Base-by-base conservation (phyloP, 331 rosid species). In the Malus hybrid region DNA sequence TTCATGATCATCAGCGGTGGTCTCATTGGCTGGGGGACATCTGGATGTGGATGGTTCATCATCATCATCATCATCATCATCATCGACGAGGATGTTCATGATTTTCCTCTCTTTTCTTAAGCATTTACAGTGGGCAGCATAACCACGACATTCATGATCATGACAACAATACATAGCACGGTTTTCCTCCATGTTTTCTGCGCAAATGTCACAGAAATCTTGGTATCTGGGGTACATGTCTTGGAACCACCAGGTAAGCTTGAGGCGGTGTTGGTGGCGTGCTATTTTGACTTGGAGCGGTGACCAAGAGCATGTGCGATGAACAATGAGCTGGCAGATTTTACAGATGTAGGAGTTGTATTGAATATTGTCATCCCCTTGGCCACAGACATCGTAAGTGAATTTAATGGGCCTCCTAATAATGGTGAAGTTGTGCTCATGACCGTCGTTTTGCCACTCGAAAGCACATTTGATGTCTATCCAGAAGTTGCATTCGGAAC, bases 271-370 rank as follows among this genome's bases (percentile, higher is more conserved):
- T 27, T 62, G 20, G 36, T 62, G 67, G 0, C 4, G 3, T 13
- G n/a, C 1, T 6, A 13, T 62, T 29, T 28, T 62, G 67, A 24
- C 16, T 15, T 22, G 31, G 31, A 2, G 14, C 3, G 65, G 65
- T 24, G 22, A 60, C 14, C 15, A 3, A 6, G 12, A 27, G 19
- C 67, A 62, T 12, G 0, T 0, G 0, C 0, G 0, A 14, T 62
- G 67, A 12, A 62, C 67, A 18, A 62, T 3, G n/a, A 62, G 39
- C 11, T 62, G 11, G 67, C 67, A 62, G 39, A 62, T 62, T 7
- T 4, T 63, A 1, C 67, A 63, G n/a, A 15, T 0, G 36, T 6
- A 63, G 2, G 0, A 28, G 34, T 2, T 5, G 10, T 42, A 0
- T 0, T 0, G 5, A 1, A 56, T 6, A n/a, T 3, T 10, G 29